phyloP scores from a whole-genome alignment of 495 filamentous ascomycete genomes.

The Bathelium albidoporum region DNA sequence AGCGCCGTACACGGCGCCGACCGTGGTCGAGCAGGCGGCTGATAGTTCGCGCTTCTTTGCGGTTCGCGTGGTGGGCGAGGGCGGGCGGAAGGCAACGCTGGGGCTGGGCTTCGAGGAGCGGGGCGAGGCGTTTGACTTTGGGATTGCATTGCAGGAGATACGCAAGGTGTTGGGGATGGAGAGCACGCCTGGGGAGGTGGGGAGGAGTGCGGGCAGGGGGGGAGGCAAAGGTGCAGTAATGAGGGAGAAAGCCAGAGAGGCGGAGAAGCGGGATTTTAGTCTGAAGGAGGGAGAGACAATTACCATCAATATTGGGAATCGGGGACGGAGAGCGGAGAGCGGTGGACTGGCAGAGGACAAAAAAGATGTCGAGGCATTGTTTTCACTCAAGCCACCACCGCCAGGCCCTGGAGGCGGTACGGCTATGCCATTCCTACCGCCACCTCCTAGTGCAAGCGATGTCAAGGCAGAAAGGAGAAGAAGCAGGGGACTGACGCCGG shows the following conservation, averaged over 20 bases:
- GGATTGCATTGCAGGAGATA: slow-evolving; percentile 65
- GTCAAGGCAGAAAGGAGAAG: slow-evolving; percentile 32
- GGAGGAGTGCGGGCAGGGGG: slow-evolving; percentile 16
- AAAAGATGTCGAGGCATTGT: slow-evolving; percentile 27
- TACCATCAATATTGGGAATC: slow-evolving; percentile 56
- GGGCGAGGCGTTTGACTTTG: slow-evolving; percentile 72
- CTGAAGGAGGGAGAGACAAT: slow-evolving; percentile 81
- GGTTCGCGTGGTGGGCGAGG: slow-evolving; percentile 59
- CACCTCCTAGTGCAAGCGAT: slow-evolving; percentile 48
- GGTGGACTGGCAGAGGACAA: slow-evolving; percentile 14
- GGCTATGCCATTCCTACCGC: slow-evolving; percentile 41
- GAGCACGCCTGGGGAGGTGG: background rate
- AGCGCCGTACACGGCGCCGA: slow-evolving; percentile 52
- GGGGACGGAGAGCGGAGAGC: slow-evolving; percentile 14
- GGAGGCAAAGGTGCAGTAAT: slow-evolving; percentile 14
- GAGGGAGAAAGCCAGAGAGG: slow-evolving; percentile 6
- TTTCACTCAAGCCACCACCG: slow-evolving; percentile 38
- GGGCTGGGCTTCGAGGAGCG: slow-evolving; percentile 83
- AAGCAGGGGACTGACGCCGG: slow-evolving; percentile 14
- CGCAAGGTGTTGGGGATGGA: slow-evolving; percentile 45
- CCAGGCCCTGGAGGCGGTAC: slow-evolving; percentile 32
- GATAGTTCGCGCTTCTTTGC: slow-evolving; percentile 76
- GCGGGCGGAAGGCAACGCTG: slow-evolving; percentile 57
- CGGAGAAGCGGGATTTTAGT: slow-evolving; percentile 59
- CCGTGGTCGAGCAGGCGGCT: slow-evolving; percentile 57